phyloP scores from a whole-genome alignment of 768 basidiomycete genomes.

The Leccinum aurantiacum region DNA sequence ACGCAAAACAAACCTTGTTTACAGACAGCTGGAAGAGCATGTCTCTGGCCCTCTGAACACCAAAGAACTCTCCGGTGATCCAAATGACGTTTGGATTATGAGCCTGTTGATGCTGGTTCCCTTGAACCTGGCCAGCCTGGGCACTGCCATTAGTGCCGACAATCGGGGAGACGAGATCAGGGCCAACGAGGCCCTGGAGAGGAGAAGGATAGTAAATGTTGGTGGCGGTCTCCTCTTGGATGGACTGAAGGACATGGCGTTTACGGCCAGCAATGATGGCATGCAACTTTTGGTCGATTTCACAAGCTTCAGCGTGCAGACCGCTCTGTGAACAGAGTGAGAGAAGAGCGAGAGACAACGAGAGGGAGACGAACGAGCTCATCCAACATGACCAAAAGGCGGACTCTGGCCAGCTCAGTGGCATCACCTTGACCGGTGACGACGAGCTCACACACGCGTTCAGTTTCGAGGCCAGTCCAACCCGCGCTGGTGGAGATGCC shows the following conservation, averaged over 20 bases:
- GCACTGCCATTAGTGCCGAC: conserved; percentile 38
- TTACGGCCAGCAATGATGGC: conserved; percentile 89
- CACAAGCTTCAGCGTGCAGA: conserved; percentile 84
- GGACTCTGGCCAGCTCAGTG: conserved; percentile 88
- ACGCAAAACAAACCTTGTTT: conserved; percentile 60
- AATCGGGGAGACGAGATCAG: conserved; percentile 48
- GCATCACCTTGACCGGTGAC: conserved; percentile 87
- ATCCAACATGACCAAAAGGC: conserved; percentile 90
- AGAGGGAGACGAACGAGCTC: conserved; percentile 68
- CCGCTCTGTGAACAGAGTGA: conserved; percentile 60
- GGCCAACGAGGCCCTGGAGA: conserved; percentile 80
- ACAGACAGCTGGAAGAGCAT: conserved; percentile 90
- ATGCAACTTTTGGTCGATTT: conserved; percentile 94
- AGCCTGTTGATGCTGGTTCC: conserved; percentile 32
- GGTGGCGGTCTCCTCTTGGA: conserved; percentile 96
- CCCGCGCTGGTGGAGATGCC: conserved; percentile 75
- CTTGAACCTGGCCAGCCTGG: conserved; percentile 26
- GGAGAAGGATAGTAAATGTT: conserved; percentile 95
- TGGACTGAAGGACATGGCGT: conserved; percentile 80
- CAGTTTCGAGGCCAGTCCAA: conserved; percentile 91
- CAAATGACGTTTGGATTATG: conserved; percentile 79
- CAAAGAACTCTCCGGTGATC: conserved; percentile 98
- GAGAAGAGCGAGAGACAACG: neutral
- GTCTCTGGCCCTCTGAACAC: conserved; percentile 90
- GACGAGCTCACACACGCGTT: conserved; percentile 90